A percentile compares a stretch with the other conserved stretches of the same genome.
These are phyloP conservation scores for Plasmodium knowlesi DNA, from an alignment of 169 alveolate genomes.

Conservation along the genomic window DNA sequence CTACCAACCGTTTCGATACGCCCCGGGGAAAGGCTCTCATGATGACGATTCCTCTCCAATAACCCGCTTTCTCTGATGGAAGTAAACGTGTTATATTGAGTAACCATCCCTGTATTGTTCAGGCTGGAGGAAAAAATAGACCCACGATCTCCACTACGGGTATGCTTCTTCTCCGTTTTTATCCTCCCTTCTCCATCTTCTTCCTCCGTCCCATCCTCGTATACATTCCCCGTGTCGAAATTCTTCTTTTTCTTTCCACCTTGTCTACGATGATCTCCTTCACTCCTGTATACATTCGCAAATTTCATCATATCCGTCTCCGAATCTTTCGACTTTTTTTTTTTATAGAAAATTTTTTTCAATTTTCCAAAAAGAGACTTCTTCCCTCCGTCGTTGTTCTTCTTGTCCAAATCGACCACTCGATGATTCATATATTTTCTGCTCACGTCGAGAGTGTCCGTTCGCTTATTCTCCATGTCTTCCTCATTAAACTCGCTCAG, in stretches of 20 bases:
- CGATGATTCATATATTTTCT: neutral
- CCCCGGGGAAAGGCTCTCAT: neutral
- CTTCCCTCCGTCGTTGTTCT: neutral
- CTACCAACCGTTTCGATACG: neutral
- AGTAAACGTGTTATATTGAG: neutral
- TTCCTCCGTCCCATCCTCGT: neutral
- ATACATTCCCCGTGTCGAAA: neutral
- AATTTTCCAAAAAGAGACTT: constrained; percentile 40
- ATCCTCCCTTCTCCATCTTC: neutral
- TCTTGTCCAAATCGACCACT: neutral
- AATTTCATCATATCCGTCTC: neutral
- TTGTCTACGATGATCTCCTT: neutral
- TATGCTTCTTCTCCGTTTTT: neutral
- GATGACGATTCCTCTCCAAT: neutral
- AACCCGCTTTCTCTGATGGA: neutral
- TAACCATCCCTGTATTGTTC: neutral
- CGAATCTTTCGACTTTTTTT: constrained; percentile 14
- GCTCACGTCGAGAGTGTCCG: neutral
- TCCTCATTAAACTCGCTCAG: constrained; percentile 37
- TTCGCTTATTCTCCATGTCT: neutral
- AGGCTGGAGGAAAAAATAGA: neutral
- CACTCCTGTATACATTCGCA: neutral
- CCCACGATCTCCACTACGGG: neutral
- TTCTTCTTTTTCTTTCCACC: neutral
- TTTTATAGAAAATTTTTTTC: constrained; percentile 50